These are phyloP conservation scores for Astrothelium subdiscretum DNA, from an alignment of 495 filamentous ascomycete species.

Conservation along the genomic window DNA sequence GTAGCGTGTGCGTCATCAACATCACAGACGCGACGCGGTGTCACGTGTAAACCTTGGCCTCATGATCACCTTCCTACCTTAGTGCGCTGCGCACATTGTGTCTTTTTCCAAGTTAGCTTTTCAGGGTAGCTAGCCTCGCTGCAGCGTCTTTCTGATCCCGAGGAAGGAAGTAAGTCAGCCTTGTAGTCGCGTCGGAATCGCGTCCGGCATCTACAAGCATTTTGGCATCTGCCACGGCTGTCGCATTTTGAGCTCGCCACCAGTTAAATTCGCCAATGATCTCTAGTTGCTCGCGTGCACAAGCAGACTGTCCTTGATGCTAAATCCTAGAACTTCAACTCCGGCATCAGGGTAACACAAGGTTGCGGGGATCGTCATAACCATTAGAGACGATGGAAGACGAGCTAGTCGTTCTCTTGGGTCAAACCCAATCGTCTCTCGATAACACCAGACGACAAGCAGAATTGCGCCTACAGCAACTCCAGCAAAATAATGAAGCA, in stretches of 20 bases:
- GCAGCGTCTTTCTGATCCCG: too few species aligned
- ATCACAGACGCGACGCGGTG: background rate
- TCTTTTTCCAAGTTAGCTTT: background rate
- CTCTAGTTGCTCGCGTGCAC: background rate
- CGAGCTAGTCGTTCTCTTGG: conserved; percentile 66
- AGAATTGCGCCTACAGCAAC: conserved; percentile 58
- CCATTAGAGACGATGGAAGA: conserved; percentile 55
- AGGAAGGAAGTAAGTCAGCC: too few species aligned
- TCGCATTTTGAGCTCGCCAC: background rate
- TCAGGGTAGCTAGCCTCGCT: too few species aligned
- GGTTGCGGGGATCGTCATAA: background rate
- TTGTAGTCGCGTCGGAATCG: too few species aligned
- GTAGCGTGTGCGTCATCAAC: background rate
- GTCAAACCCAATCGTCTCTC: conserved; percentile 61
- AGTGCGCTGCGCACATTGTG: too few species aligned
- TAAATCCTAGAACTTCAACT: background rate
- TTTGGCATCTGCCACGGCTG: background rate
- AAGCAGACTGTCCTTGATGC: background rate
- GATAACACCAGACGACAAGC: conserved; percentile 65
- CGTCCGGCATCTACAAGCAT: background rate
- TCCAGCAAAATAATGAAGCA: conserved; percentile 48
- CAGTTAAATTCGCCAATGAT: background rate
- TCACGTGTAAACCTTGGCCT: background rate
- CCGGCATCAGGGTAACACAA: background rate
- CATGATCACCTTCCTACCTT: background rate